A percentile compares a stretch with the other conserved stretches of the same genome.
Conservation (phyloP, 179 eudicot species). For the Sideroxylon spinosum region DNA sequence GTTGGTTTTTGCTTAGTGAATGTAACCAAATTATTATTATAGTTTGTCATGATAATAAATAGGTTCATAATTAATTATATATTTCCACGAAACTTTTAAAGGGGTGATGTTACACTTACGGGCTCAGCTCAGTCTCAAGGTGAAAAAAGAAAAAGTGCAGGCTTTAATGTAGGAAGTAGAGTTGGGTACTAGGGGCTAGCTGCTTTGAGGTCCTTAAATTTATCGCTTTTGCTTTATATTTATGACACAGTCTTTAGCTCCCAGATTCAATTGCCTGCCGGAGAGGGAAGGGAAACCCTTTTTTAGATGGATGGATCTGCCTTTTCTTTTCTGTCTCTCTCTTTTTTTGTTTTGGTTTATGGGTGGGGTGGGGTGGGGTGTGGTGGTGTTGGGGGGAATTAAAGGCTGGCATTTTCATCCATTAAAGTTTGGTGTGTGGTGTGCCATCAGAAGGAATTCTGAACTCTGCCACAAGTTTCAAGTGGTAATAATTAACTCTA, state of each 20-base stretch:
- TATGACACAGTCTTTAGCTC: neutral
- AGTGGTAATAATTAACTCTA: too few relatives aligned
- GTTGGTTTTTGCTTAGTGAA: too few relatives aligned
- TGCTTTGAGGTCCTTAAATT: slow-evolving; percentile 5
- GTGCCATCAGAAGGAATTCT: too few relatives aligned
- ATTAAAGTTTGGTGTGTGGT: too few relatives aligned
- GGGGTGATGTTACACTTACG: neutral
- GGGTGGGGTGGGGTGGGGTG: too few relatives aligned
- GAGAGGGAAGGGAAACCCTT: slow-evolving; percentile 12
- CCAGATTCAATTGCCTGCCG: slow-evolving; percentile 15
- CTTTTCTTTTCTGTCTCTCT: too few relatives aligned
- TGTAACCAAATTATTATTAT: too few relatives aligned
- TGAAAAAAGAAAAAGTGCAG: slow-evolving; percentile 4
- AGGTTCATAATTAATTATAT: neutral
- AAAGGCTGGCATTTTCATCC: too few relatives aligned
- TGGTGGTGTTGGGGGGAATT: too few relatives aligned
- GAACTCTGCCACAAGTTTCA: too few relatives aligned
- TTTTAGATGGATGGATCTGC: neutral
- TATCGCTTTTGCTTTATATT: slow-evolving; percentile 14
- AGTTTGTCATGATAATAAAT: neutral
- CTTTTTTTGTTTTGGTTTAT: too few relatives aligned
- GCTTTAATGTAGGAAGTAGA: slow-evolving; percentile 9
- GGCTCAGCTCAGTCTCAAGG: neutral
- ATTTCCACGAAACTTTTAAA: neutral
- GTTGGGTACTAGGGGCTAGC: slow-evolving; percentile 5